These are phyloP conservation scores for Trichomonascus vanleenenianus DNA, from an alignment of 805 yeast genomes.

Conservation along the genomic window DNA sequence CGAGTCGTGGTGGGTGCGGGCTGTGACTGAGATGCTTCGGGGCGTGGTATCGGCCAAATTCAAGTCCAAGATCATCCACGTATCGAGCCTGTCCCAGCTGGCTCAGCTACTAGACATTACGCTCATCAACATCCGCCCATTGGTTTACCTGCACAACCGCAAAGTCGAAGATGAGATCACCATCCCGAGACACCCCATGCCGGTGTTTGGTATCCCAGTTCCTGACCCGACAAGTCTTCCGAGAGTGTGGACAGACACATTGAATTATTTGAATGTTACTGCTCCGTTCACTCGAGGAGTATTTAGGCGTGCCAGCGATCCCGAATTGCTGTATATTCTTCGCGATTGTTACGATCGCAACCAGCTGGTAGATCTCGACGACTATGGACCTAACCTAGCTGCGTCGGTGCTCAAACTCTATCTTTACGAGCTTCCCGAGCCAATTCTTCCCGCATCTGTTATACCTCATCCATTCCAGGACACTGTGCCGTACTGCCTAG, in stretches of 20 bases:
- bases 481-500: constrained; percentile 36
- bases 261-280: constrained; percentile 12
- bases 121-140: constrained; percentile 62
- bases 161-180: constrained; percentile 43
- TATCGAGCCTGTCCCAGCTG: constrained; percentile 44
- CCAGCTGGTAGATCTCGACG: constrained; percentile 46
- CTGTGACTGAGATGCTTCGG: constrained; percentile 62
- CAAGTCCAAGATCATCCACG: constrained; percentile 36
- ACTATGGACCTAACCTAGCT: constrained; percentile 49
- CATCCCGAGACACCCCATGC: constrained; percentile 36
- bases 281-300: constrained; percentile 11
- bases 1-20: constrained; percentile 82
- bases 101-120: constrained; percentile 66
- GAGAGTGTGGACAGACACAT: constrained; percentile 29
- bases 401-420: constrained; percentile 37
- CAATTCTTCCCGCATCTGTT: constrained; percentile 44
- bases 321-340: constrained; percentile 22
- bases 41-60: constrained; percentile 51
- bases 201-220: constrained; percentile 24
- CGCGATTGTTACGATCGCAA: constrained; percentile 35
- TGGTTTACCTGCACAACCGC: constrained; percentile 63
- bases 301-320: constrained; percentile 14
- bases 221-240: constrained; percentile 8
- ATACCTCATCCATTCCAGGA: constrained; percentile 49
- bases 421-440: constrained; percentile 44